Evolutionary conservation across 176 grass and related monocot species (phyloP).

Genomic region (Metroxylon sagu): DNA sequence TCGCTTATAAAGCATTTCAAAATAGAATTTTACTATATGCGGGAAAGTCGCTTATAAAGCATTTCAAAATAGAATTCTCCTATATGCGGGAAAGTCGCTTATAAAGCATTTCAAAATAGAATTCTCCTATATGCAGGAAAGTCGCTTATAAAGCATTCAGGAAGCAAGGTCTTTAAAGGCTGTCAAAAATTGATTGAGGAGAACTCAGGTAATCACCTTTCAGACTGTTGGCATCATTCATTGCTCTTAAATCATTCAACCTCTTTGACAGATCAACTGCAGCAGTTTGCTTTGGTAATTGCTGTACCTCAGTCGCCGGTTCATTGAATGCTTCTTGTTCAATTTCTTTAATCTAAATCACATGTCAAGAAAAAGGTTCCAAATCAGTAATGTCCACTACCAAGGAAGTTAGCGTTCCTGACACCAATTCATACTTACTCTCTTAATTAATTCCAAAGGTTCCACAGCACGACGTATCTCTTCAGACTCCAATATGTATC

Average conservation of each 20-base stretch:
- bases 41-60: too few relatives aligned
- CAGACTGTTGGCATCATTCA: conserved; percentile 80
- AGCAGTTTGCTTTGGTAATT: conserved; percentile 67
- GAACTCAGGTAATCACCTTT: conserved; percentile 43
- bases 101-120: too few relatives aligned
- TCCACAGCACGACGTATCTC: conserved; percentile 72
- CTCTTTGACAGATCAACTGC: conserved; percentile 79
- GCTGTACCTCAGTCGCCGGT: conserved; percentile 32
- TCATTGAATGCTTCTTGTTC: conserved; percentile 64
- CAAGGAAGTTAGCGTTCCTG: too few relatives aligned
- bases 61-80: too few relatives aligned
- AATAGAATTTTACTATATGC: too few relatives aligned
- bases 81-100: too few relatives aligned
- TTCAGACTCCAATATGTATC: conserved; percentile 79
- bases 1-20: too few relatives aligned
- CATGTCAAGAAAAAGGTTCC: not conserved
- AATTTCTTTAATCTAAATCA: conserved; percentile 79
- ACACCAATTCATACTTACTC: conserved; percentile 36
- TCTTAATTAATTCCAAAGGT: conserved; percentile 76
- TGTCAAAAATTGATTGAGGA: not conserved
- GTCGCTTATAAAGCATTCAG: too few relatives aligned
- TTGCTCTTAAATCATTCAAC: conserved; percentile 61
- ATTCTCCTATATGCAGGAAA: too few relatives aligned
- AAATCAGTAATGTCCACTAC: too few relatives aligned
- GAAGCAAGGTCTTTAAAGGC: too few relatives aligned